phyloP scores from a whole-genome alignment of 768 basidiomycete genomes.

The Mycena amicta region DNA sequence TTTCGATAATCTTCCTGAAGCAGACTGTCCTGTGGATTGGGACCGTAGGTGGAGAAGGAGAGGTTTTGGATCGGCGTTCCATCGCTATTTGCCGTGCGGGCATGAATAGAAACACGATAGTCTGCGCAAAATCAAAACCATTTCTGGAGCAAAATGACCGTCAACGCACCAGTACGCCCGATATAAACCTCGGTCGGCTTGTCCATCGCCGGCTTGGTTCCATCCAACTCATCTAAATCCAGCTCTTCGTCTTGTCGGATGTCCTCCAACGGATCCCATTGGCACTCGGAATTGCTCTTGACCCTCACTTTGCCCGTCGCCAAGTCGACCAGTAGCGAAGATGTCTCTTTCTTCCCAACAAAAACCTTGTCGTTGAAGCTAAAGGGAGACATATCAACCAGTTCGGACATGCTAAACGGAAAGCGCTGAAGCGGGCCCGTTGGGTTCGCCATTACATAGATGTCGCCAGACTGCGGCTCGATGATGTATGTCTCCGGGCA shows the following conservation, averaged over 20 bases:
- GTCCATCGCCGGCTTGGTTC: constrained; percentile 39
- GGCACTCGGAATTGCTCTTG: constrained; percentile 74
- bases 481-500: constrained; percentile 85
- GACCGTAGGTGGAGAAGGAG: constrained; percentile 89
- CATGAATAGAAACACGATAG: constrained; percentile 86
- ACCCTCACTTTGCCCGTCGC: constrained; percentile 82
- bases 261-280: constrained; percentile 71
- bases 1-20: constrained; percentile 73
- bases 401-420: constrained; percentile 87
- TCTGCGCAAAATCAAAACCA: constrained; percentile 46
- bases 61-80: constrained; percentile 73
- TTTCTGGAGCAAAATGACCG: no score
- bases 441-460: constrained; percentile 80
- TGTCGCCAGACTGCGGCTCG: constrained; percentile 92
- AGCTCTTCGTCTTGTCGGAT: constrained; percentile 46
- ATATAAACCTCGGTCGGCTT: constrained; percentile 52
- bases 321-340: constrained; percentile 70
- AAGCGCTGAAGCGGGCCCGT: constrained; percentile 79
- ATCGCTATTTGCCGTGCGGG: constrained; percentile 43
- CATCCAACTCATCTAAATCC: constrained; percentile 64
- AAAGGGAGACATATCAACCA: constrained; percentile 91
- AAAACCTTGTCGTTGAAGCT: constrained; percentile 75
- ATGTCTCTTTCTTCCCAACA: constrained; percentile 90
- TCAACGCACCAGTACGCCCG: constrained; percentile 49
- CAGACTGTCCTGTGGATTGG: constrained; percentile 82